These are phyloP conservation scores for Phylloporus sp. DNA, from an alignment of 768 basidiomycete genomes.

Conservation along the genomic window DNA sequence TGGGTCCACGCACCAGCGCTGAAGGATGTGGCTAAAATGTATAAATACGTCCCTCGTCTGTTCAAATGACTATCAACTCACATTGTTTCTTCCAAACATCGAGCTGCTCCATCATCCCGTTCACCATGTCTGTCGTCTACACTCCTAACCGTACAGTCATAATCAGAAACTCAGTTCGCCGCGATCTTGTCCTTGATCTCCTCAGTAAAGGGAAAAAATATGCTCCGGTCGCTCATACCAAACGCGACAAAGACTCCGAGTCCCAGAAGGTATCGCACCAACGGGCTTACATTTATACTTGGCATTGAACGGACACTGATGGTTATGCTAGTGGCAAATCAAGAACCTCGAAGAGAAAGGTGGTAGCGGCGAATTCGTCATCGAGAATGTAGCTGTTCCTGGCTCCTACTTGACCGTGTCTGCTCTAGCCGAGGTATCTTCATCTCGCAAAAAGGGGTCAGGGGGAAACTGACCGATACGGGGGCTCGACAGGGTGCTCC, in stretches of 20 bases:
- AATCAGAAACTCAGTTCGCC: neutral
- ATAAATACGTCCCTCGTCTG: too few species aligned
- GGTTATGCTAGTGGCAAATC: neutral
- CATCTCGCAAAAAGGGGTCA: neutral
- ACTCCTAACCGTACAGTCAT: neutral
- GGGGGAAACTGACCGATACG: neutral
- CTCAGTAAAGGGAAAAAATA: neutral
- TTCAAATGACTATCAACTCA: too few species aligned
- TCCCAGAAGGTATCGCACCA: neutral
- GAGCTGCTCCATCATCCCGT: too few species aligned
- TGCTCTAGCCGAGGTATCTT: too few species aligned
- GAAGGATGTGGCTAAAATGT: too few species aligned
- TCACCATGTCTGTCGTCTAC: too few species aligned
- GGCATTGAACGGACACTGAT: neutral
- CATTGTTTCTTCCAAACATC: too few species aligned
- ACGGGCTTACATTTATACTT: neutral
- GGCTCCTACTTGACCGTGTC: too few species aligned
- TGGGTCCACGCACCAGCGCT: too few species aligned
- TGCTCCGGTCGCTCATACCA: neutral
- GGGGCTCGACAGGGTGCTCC: neutral
- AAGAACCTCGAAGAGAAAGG: neutral
- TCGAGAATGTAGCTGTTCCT: too few species aligned
- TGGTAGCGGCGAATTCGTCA: neutral
- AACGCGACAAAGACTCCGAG: neutral
- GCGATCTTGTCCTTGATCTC: neutral